These are phyloP conservation scores for Saturnispora diversa DNA, from an alignment of 805 yeast species.

Conservation along the genomic window DNA sequence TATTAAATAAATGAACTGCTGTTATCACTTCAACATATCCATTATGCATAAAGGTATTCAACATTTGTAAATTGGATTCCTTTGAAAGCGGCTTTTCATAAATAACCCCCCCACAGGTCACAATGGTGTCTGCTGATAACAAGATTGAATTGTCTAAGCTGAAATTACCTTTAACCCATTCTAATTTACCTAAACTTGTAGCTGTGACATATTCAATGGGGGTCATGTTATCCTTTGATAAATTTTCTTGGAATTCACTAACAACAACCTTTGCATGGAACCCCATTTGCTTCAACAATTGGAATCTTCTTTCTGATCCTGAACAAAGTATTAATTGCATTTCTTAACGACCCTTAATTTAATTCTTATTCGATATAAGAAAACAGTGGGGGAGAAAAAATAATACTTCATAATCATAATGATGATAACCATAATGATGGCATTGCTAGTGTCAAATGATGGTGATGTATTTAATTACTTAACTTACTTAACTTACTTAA, in stretches of 20 bases:
- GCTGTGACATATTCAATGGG: conserved; percentile 46
- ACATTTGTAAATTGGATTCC: conserved; percentile 41
- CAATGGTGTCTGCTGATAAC: conserved; percentile 75
- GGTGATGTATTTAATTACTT: no score
- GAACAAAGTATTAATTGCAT: conserved; percentile 61
- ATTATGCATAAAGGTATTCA: conserved; percentile 35
- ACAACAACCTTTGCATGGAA: conserved; percentile 41
- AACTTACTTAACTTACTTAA: background rate
- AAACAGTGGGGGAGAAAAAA: conserved; percentile 27
- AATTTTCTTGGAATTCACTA: conserved; percentile 71
- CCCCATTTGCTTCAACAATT: conserved; percentile 58
- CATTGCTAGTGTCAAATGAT: no score
- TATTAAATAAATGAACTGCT: conserved; percentile 40
- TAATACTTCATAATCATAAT: no score
- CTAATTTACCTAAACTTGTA: conserved; percentile 64
- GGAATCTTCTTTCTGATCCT: conserved; percentile 71
- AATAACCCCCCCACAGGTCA: conserved; percentile 47
- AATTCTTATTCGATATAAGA: conserved; percentile 17
- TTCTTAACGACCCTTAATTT: no score
- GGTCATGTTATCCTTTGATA: conserved; percentile 33
- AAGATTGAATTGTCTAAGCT: conserved; percentile 27
- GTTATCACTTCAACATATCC: conserved; percentile 42
- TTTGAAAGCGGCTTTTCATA: conserved; percentile 73
- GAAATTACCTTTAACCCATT: conserved; percentile 42
- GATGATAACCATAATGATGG: no score